Evolutionary conservation across 192 early-diverging fungal species (phyloP).

Genomic region (Gigaspora rosea): DNA sequence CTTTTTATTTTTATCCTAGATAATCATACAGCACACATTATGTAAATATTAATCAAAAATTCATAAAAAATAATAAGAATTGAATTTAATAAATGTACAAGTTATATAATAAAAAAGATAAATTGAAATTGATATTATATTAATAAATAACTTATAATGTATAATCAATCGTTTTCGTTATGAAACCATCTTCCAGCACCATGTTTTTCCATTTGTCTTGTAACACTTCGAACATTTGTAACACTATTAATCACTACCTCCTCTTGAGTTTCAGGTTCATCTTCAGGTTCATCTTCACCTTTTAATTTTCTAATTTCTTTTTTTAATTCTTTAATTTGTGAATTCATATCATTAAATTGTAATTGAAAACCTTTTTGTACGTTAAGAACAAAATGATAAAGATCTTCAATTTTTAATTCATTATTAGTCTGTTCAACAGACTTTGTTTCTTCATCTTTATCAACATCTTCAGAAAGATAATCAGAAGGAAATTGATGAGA

Average conservation of each 20-base stretch:
- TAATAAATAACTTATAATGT: too few species aligned
- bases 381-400: constrained; percentile 28
- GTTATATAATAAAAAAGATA: too few species aligned
- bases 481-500: constrained; percentile 20
- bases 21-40: too few species aligned
- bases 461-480: not conserved
- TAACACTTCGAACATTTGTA: constrained; percentile 20
- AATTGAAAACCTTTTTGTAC: constrained; percentile 28
- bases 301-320: constrained; percentile 19
- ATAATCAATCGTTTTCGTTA: not conserved
- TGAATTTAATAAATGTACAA: too few species aligned
- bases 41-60: too few species aligned
- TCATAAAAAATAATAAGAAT: too few species aligned
- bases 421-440: not conserved
- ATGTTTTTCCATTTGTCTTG: constrained; percentile 22
- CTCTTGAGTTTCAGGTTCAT: not conserved
- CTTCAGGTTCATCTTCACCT: constrained; percentile 10
- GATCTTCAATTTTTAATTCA: constrained; percentile 24
- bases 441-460: not conserved
- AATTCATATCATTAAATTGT: constrained; percentile 25
- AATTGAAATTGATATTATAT: too few species aligned
- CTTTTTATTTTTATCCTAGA: too few species aligned
- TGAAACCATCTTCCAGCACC: constrained; percentile 24
- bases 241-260: not conserved
- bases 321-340: constrained; percentile 27